Evolutionary conservation across 2,329 filamentous ascomycete species (phyloP).

Genomic region (Hansfordia pulvinata): DNA sequence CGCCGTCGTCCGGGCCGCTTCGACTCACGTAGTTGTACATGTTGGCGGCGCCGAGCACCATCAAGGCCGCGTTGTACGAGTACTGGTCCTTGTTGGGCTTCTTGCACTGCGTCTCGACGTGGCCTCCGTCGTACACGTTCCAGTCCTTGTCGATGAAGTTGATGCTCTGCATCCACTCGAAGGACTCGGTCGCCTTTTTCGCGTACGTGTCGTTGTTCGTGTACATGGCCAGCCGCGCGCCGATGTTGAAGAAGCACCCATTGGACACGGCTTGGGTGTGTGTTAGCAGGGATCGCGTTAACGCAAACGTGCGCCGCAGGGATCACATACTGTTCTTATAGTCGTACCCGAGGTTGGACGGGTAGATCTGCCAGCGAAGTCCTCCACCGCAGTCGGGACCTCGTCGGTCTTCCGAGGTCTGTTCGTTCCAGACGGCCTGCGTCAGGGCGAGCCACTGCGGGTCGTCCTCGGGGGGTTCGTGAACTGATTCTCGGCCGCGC

Average conservation of each 20-base stretch:
- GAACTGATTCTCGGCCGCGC: conserved; percentile 50
- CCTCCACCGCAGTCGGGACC: conserved; percentile 48
- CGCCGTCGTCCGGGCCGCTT: conserved; percentile 1
- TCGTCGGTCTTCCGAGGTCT: conserved; percentile 48
- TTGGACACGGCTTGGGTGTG: too few species aligned
- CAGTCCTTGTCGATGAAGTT: conserved; percentile 29
- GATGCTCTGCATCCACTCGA: conserved; percentile 32
- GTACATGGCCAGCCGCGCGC: conserved; percentile 47
- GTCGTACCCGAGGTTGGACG: conserved; percentile 60
- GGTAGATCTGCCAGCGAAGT: conserved; percentile 65
- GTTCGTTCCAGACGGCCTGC: conserved; percentile 55
- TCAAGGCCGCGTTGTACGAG: conserved; percentile 35
- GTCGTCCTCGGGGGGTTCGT: conserved; percentile 37
- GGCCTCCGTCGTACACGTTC: conserved; percentile 33
- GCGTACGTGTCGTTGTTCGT: conserved; percentile 50
- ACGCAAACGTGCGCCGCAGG: too few species aligned
- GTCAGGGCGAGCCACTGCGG: conserved; percentile 52
- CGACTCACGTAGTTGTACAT: conserved; percentile 27
- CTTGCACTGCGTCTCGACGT: conserved; percentile 27
- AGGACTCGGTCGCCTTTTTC: conserved; percentile 43
- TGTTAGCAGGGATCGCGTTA: too few species aligned
- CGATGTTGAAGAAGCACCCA: conserved; percentile 33
- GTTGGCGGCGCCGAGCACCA: conserved; percentile 26
- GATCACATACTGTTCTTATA: conserved; percentile 57
- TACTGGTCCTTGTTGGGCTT: conserved; percentile 31